phyloP scores from a whole-genome alignment of 805 yeast species.

The Candida rishiriensis region DNA sequence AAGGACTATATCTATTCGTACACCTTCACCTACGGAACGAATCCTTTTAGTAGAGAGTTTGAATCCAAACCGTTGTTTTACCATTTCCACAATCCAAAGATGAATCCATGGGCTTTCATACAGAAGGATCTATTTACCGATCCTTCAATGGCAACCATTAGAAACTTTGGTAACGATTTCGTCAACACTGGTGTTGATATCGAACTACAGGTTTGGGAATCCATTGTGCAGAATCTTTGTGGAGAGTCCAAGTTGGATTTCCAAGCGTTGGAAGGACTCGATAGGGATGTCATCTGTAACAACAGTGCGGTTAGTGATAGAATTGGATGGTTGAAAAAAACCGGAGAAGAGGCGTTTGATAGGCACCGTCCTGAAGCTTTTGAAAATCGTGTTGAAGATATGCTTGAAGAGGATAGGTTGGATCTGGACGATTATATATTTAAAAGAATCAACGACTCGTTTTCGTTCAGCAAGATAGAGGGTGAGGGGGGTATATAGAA shows the following conservation, averaged over 20 bases:
- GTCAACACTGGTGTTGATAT: slow-evolving; percentile 16
- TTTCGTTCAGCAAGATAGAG: background rate
- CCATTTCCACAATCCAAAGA: slow-evolving; percentile 46
- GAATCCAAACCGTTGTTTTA: slow-evolving; percentile 19
- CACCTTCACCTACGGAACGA: slow-evolving; percentile 12
- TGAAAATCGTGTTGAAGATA: background rate
- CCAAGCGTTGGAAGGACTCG: slow-evolving; percentile 16
- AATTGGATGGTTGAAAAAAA: slow-evolving; percentile 20
- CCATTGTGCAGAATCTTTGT: slow-evolving; percentile 21
- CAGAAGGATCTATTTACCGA: slow-evolving; percentile 15
- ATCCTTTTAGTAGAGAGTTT: slow-evolving; percentile 11
- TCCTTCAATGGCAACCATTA: slow-evolving; percentile 5
- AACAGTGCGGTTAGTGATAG: slow-evolving; percentile 16
- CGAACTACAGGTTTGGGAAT: slow-evolving; percentile 24
- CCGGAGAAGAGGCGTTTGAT: slow-evolving; percentile 11
- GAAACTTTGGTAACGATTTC: slow-evolving; percentile 20
- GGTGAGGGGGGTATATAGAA: background rate
- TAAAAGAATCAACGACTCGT: background rate
- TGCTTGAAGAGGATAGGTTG: slow-evolving; percentile 3
- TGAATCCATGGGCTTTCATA: slow-evolving; percentile 38
- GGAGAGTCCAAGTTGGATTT: slow-evolving; percentile 9
- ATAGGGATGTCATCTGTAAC: slow-evolving; percentile 19
- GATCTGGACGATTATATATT: slow-evolving; percentile 8
- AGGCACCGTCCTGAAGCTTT: background rate
- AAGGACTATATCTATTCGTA: slow-evolving; percentile 16